Conservation (phyloP, 257 asterid species). For the Nicotiana sylvestris region DNA sequence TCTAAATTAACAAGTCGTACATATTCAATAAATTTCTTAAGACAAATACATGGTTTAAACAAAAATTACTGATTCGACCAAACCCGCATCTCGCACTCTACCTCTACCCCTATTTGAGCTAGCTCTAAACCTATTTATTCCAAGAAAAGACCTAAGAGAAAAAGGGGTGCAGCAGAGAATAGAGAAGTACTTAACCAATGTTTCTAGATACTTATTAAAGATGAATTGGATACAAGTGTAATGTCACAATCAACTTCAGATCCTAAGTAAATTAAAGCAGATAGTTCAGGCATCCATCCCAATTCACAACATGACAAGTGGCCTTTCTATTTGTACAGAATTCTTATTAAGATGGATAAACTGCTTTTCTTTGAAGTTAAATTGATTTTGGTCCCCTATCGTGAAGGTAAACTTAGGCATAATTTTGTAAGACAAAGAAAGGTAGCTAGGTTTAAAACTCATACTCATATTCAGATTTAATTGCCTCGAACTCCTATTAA, state of each 20-base stretch:
- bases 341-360: not conserved
- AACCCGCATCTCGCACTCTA: too few species aligned
- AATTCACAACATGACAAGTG: not conserved
- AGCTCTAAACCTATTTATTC: not conserved
- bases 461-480: too few species aligned
- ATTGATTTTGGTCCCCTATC: too few species aligned
- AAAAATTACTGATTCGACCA: too few species aligned
- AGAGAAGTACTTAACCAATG: not conserved
- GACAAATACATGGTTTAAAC: too few species aligned
- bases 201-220: not conserved
- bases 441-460: too few species aligned
- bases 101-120: too few species aligned
- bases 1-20: too few species aligned
- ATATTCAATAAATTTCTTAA: too few species aligned
- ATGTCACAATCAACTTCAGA: constrained; percentile 15
- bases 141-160: constrained; percentile 5
- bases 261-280: not conserved
- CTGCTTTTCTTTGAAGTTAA: not conserved
- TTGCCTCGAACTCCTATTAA: too few species aligned
- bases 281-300: too few species aligned
- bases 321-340: not conserved
- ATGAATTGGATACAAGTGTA: constrained; percentile 7
- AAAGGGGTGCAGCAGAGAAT: constrained; percentile 1
- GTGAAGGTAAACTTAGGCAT: not conserved
- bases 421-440: not conserved